Evolutionary conservation across 2,329 filamentous ascomycete genomes (phyloP).

Genomic region (Teratosphaeria pseudoeucalypti): DNA sequence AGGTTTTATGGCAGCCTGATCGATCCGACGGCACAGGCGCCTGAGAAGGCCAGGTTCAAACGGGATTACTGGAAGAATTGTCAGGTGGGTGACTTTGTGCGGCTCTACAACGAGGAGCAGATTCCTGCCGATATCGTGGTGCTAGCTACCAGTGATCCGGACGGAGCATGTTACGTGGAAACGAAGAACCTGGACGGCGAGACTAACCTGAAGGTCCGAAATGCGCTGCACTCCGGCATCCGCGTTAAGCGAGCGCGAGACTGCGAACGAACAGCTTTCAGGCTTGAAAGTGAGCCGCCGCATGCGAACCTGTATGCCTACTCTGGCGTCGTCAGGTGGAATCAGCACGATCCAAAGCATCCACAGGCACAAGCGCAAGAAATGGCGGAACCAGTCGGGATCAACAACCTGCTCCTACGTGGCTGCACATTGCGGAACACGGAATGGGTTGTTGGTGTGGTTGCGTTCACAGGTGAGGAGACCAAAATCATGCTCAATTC

Average conservation of each 20-base stretch:
- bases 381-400: constrained; percentile 86
- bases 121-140: constrained; percentile 90
- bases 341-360: constrained; percentile 57
- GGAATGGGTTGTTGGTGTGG: constrained; percentile 87
- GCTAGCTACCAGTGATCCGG: constrained; percentile 81
- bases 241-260: constrained; percentile 79
- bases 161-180: constrained; percentile 93
- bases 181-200: constrained; percentile 98
- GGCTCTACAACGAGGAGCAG: constrained; percentile 92
- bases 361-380: constrained; percentile 53
- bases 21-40: constrained; percentile 55
- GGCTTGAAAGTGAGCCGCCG: constrained; percentile 79
- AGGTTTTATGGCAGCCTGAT: constrained; percentile 60
- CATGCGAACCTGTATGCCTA: constrained; percentile 95
- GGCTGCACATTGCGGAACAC: constrained; percentile 92
- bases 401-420: constrained; percentile 89
- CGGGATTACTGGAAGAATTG: constrained; percentile 92
- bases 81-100: constrained; percentile 89
- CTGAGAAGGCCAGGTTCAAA: constrained; percentile 74
- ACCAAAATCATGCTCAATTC: constrained; percentile 99
- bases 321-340: constrained; percentile 80
- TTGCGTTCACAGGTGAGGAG: constrained; percentile 88
- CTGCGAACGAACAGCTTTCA: constrained; percentile 80
- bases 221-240: constrained; percentile 76
- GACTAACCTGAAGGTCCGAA: constrained; percentile 91